phyloP scores from a whole-genome alignment of 306 rosid species.

The Crotalaria pallida region DNA sequence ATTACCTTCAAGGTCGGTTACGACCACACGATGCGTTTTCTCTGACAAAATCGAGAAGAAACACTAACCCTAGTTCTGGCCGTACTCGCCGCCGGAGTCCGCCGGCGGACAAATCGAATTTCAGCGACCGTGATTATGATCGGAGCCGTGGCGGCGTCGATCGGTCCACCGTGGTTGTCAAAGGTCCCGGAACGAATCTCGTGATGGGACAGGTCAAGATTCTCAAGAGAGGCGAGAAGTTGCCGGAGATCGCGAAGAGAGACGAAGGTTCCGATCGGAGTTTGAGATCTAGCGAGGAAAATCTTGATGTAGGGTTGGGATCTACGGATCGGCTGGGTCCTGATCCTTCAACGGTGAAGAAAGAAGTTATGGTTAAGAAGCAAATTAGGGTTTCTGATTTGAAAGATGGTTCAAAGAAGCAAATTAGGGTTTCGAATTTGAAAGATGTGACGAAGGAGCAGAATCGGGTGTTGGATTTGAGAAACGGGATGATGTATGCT shows the following conservation, averaged over 20 bases:
- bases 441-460: conserved; percentile 49
- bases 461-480: conserved; percentile 39
- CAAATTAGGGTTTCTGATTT: not conserved
- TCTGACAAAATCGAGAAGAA: not conserved
- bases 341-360: conserved; percentile 54
- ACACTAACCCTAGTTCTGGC: conserved; percentile 1
- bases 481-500: conserved; percentile 36
- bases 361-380: conserved; percentile 34
- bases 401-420: too few species aligned
- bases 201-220: conserved; percentile 81
- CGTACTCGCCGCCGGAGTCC: conserved; percentile 36
- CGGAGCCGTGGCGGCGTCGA: conserved; percentile 15
- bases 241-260: not conserved
- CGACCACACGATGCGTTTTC: not conserved
- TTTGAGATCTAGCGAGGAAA: conserved; percentile 40
- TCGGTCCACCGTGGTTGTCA: conserved; percentile 24
- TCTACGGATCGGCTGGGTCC: conserved; percentile 77
- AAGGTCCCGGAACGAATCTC: conserved; percentile 30
- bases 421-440: not conserved
- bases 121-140: conserved; percentile 1
- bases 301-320: conserved; percentile 44
- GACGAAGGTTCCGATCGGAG: conserved; percentile 35
- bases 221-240: conserved; percentile 70
- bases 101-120: not conserved
- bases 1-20: conserved; percentile 27